phyloP scores from a whole-genome alignment of 495 filamentous ascomycete genomes.

The Parmelia sp. region DNA sequence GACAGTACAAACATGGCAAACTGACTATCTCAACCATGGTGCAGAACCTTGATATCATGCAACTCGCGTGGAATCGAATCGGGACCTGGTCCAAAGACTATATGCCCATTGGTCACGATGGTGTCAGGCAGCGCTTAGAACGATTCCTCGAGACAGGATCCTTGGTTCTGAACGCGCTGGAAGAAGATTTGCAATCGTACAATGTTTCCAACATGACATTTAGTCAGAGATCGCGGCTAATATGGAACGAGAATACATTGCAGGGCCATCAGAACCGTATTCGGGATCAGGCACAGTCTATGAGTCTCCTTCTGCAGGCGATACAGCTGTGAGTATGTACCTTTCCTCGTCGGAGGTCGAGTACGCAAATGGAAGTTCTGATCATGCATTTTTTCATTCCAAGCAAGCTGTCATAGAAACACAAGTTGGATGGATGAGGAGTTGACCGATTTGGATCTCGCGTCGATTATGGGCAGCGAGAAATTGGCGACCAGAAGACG shows the following conservation, averaged over 20 bases:
- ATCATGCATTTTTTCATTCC: too few relatives aligned
- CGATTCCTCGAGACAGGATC: conserved; percentile 38
- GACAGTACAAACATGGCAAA: conserved; percentile 39
- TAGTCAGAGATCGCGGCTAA: conserved; percentile 27
- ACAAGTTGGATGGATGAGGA: too few relatives aligned
- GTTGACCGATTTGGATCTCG: too few relatives aligned
- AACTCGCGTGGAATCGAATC: conserved; percentile 37
- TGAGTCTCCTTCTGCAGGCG: conserved; percentile 41
- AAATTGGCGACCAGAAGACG: too few relatives aligned
- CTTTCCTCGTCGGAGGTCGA: too few relatives aligned
- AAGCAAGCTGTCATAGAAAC: too few relatives aligned
- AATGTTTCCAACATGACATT: conserved; percentile 21
- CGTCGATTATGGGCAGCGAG: too few relatives aligned
- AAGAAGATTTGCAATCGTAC: conserved; percentile 33
- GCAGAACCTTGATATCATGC: conserved; percentile 35
- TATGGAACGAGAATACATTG: conserved; percentile 43
- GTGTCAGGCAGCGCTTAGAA: conserved; percentile 32
- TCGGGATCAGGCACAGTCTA: conserved; percentile 36
- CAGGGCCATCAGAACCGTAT: conserved; percentile 36
- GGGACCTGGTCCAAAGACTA: conserved; percentile 31
- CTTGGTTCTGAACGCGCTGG: conserved; percentile 37
- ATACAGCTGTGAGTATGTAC: conserved; percentile 23
- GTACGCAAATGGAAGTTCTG: too few relatives aligned
- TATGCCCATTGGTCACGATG: conserved; percentile 19
- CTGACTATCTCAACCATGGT: conserved; percentile 38